Conservation (phyloP, 148 eudicot genomes). For the Cornus controversa region DNA sequence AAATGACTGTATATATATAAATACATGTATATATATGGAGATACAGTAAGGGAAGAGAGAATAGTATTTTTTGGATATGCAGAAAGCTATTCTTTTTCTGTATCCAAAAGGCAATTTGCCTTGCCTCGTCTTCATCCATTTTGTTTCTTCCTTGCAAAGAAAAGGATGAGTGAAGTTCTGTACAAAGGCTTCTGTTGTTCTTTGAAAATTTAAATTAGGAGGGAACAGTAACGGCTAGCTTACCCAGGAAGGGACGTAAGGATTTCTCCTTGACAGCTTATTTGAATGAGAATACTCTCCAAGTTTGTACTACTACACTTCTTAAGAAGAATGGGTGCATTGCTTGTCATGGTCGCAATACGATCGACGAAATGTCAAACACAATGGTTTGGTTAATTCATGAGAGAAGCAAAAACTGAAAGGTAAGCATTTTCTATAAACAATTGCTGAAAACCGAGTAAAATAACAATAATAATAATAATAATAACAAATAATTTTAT, state of each 20-base stretch:
- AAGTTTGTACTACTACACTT: no score
- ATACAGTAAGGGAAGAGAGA: not conserved
- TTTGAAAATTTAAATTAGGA: not conserved
- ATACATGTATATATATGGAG: not conserved
- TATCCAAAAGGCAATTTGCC: not conserved
- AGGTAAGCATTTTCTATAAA: no score
- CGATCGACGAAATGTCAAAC: no score
- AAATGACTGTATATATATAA: not conserved
- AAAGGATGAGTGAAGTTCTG: constrained; percentile 23
- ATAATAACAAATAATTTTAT: no score
- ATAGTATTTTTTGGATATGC: constrained; percentile 12
- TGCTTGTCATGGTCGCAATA: no score
- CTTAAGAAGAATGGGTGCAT: no score
- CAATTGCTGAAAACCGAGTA: no score
- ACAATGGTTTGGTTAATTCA: no score
- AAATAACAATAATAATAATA: no score
- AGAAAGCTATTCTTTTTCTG: constrained; percentile 34
- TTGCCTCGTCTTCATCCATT: constrained; percentile 1
- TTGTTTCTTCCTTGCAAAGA: constrained; percentile 23
- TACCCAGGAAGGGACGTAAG: constrained; percentile 17
- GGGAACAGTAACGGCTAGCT: not conserved
- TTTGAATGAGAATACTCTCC: no score
- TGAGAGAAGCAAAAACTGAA: no score
- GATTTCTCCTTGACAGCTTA: no score
- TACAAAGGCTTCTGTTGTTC: constrained; percentile 11